Base-by-base conservation (phyloP, 306 rosid genomes). In the Luffa aegyptiaca region DNA sequence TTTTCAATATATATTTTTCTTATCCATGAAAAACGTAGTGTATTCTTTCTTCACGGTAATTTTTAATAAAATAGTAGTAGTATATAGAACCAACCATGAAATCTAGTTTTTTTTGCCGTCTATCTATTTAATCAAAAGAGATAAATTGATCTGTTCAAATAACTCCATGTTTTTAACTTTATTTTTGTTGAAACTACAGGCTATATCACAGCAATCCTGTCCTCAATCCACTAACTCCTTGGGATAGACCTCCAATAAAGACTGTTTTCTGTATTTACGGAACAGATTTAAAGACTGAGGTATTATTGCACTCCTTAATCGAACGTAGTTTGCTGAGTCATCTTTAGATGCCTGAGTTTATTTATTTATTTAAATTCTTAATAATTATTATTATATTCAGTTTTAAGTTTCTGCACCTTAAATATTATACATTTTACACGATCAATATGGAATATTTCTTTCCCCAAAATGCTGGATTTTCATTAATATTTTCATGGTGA, bases 181-280 rank as follows among this genome's bases (percentile, higher is more conserved):
- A n/a, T 79, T 79, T 35, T 14, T 52, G 10, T 35, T 7, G 80
- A 39, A 83, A 48, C 86, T 92, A 84, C 93, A 95, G 99, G 90
- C 88, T 88, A 83, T 95, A 93, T 85, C 87, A 89, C 71, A 84
- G 61, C 41, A 97, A 95, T 91, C 95, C 95, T 68, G 89, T 93
- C 83, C 85, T 95, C 64, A 95, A 95, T 85, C 99, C 99, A 69
- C 91, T 95, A 17, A 89, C 97, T 75, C 97, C 99, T 84, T 91
- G 97, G 97, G 99, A 95, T 81, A 92, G 99, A 61, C 99, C 99
- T 48, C 99, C 99, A 46, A 82, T 95, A 61, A 93, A 86, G 87
- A 95, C 93, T 80, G 89, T 95, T 79, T 95, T 91, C 79, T 93
- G 99, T 85, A 93, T 95, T 76, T 93, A 93, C 56, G 99, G 99